These are phyloP conservation scores for Acidiella bohemica DNA, from an alignment of 495 filamentous ascomycete genomes.

Conservation along the genomic window DNA sequence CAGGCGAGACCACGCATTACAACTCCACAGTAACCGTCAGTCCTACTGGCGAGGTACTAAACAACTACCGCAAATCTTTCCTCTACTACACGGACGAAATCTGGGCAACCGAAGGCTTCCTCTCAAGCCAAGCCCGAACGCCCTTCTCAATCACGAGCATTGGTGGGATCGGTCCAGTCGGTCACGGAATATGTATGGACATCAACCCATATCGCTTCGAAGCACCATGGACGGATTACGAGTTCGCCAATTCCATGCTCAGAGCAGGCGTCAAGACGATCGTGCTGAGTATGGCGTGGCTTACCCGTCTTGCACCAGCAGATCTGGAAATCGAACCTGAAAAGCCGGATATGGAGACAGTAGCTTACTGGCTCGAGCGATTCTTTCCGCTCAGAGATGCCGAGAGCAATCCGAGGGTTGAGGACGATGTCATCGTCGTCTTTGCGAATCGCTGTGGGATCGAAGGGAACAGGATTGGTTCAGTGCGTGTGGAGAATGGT, in stretches of 20 bases:
- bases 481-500: constrained; percentile 32
- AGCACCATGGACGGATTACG: constrained; percentile 63
- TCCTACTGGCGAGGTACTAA: constrained; percentile 52
- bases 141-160: constrained; percentile 6
- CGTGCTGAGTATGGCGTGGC: constrained; percentile 81
- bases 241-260: constrained; percentile 74
- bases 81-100: constrained; percentile 86
- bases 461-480: constrained; percentile 11
- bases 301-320: constrained; percentile 41
- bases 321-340: constrained; percentile 31
- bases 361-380: constrained; percentile 82
- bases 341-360: constrained; percentile 63
- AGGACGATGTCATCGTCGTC: constrained; percentile 53
- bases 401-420: too few species aligned
- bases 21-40: constrained; percentile 78
- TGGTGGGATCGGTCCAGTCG: constrained; percentile 37
- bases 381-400: constrained; percentile 56
- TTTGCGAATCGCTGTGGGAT: constrained; percentile 67
- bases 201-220: constrained; percentile 71
- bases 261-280: constrained; percentile 53
- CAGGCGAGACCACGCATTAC: constrained; percentile 40
- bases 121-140: constrained; percentile 7
- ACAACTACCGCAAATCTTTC: constrained; percentile 79
- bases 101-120: constrained; percentile 68
- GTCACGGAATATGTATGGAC: constrained; percentile 84